Percentiles rank a stretch among this genome's conserved stretches.
phyloP scores from a whole-genome alignment of 2,329 filamentous ascomycete genomes.

The Diaporthe caulivora region DNA sequence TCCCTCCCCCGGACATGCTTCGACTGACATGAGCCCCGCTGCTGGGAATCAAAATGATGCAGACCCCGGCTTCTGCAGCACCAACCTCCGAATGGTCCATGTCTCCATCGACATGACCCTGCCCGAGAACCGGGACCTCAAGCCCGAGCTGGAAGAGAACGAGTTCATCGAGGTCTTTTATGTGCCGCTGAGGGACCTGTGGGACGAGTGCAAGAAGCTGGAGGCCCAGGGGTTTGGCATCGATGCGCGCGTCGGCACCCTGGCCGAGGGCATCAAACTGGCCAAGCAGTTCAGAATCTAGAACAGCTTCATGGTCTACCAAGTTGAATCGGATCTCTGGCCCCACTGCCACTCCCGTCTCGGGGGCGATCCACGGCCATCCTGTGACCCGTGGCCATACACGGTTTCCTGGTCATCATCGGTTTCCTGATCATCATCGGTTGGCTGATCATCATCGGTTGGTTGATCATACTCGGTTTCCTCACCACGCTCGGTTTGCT shows the following conservation, averaged over 20 bases:
- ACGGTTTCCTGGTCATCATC: too few species aligned
- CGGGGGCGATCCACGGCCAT: too few species aligned
- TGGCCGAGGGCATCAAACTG: conserved; percentile 83
- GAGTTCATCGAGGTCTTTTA: conserved; percentile 87
- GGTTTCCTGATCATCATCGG: too few species aligned
- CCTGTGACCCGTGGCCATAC: too few species aligned
- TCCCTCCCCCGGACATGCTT: background rate
- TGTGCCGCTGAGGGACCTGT: conserved; percentile 73
- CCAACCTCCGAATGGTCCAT: conserved; percentile 78
- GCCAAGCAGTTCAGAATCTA: conserved; percentile 68
- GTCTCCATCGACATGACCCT: conserved; percentile 77
- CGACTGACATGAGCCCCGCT: conserved; percentile 2
- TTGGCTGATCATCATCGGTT: too few species aligned
- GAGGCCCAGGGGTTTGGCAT: conserved; percentile 81
- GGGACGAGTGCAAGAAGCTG: conserved; percentile 74
- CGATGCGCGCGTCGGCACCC: conserved; percentile 81
- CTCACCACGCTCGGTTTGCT: too few species aligned
- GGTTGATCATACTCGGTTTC: too few species aligned
- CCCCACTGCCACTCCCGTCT: too few species aligned
- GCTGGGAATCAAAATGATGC: background rate
- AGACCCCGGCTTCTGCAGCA: conserved; percentile 76
- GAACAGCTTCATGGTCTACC: background rate
- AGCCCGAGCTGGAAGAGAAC: conserved; percentile 80
- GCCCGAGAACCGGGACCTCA: conserved; percentile 76
- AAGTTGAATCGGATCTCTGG: too few species aligned